Base-by-base conservation (phyloP, 2,329 filamentous ascomycete genomes). In the Xylaria sp. region DNA sequence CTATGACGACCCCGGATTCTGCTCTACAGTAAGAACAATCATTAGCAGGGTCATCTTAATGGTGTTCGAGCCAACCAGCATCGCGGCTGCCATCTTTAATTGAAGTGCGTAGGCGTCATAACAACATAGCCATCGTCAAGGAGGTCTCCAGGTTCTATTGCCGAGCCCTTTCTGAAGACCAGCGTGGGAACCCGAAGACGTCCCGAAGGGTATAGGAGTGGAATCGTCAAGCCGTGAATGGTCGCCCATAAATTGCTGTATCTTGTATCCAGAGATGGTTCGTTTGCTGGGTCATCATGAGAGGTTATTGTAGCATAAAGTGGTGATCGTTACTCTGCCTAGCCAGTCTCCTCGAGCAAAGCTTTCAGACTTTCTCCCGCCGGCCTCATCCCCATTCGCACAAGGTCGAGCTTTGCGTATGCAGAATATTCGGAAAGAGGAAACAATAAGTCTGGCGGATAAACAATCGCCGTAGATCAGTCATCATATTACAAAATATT, bases 111-210 rank as follows among this genome's bases (percentile, higher is more conserved):
- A 72, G 78, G 77, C 77, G 74, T 79, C 77, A 76, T 79, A 78
- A 79, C 73, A 77, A 73, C 77, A 77, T 79, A 78, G 76, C 77
- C 77, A 76, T 79, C 77, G 75, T 79, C 72, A 79, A 74, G 73
- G 75, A 74, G 72, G 68, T 66, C 69, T 70, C 67, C 71, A 65
- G 69, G 72, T 60, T 66, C 70, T 65, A 46, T 63, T 43, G 62
- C 69, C 52, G 18, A 70, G 61, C 69, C 66, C 69, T 59, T 69
- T 69, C 45, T 43, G 56, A 68, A 69, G 70, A 70, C 70, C 57
- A 56, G 65, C 68, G 69, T 13, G 65, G 70, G 65, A 73, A 70
- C 69, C 72, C 56, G 60, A 72, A 72, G 50, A 73, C 70, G 72
- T 73, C 76, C 75, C 72, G 69, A 72, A 75, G 75, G 76, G 76